Evolutionary conservation across 768 basidiomycete species (phyloP).

Genomic region (Trametes cubensis): DNA sequence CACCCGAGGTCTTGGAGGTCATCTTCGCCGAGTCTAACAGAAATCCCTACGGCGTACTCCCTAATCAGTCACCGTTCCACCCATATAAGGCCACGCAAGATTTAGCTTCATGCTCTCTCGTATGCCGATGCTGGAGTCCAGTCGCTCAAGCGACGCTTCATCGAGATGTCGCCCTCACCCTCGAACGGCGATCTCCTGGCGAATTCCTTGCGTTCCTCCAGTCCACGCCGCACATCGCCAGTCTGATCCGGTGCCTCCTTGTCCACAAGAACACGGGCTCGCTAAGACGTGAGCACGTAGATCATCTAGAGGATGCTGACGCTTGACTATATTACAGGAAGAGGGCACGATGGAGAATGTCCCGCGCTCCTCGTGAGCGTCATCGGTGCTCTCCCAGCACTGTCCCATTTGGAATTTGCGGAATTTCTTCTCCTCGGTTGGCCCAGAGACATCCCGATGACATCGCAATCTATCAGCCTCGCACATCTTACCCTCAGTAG

Average conservation of each 20-base stretch:
- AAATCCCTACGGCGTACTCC: too few species aligned
- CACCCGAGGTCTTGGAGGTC: neutral
- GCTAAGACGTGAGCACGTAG: too few species aligned
- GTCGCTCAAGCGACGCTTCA: neutral
- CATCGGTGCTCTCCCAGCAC: neutral
- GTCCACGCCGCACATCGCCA: conserved; percentile 3
- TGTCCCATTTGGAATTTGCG: neutral
- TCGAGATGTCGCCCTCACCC: neutral
- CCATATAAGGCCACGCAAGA: neutral
- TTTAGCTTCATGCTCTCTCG: neutral
- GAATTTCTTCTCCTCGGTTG: neutral
- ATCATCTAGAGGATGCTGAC: too few species aligned
- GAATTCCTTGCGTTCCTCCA: conserved; percentile 1
- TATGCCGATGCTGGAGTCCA: neutral
- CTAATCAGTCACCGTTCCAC: neutral
- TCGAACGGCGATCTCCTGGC: neutral
- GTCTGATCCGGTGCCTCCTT: neutral
- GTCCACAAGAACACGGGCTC: neutral
- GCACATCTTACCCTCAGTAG: neutral
- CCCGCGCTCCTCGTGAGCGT: neutral
- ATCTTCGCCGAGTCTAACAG: neutral
- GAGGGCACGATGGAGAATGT: neutral
- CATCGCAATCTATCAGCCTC: neutral
- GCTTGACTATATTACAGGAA: neutral
- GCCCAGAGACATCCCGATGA: neutral